Conservation (phyloP, 2,329 filamentous ascomycete genomes). For the Penicillium sp. region DNA sequence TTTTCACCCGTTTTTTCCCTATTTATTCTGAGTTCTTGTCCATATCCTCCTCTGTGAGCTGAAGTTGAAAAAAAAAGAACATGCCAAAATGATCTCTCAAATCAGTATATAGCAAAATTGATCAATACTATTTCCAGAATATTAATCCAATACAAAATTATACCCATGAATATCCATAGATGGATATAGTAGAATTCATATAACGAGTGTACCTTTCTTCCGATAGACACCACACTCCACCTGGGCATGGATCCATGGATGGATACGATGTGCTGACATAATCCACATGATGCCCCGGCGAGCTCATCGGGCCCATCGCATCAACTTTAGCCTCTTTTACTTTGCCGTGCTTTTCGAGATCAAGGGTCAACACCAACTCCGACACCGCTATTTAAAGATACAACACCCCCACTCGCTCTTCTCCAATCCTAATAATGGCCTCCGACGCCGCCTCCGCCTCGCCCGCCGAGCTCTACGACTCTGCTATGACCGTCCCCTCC, state of each 20-base stretch:
- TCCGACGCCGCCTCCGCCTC: conserved; percentile 33
- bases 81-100: conserved; percentile 10
- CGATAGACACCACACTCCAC: background rate
- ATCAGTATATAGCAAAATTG: conserved; percentile 18
- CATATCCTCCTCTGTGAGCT: conserved; percentile 14
- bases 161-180: background rate
- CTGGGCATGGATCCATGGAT: no score
- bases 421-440: conserved; percentile 26
- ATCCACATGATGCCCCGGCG: background rate
- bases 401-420: background rate
- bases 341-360: background rate
- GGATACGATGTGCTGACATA: conserved; percentile 5
- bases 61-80: conserved; percentile 19
- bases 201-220: background rate
- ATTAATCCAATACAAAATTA: no score
- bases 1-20: background rate
- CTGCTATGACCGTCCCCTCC: conserved; percentile 48
- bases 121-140: background rate
- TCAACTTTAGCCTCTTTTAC: background rate
- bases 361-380: background rate
- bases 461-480: conserved; percentile 43
- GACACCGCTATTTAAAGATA: background rate
- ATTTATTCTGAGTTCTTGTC: conserved; percentile 12
- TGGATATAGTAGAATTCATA: no score
- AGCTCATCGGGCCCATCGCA: conserved; percentile 1